Conservation (phyloP, 306 rosid species). For the Cucurbita argyrosperma region DNA sequence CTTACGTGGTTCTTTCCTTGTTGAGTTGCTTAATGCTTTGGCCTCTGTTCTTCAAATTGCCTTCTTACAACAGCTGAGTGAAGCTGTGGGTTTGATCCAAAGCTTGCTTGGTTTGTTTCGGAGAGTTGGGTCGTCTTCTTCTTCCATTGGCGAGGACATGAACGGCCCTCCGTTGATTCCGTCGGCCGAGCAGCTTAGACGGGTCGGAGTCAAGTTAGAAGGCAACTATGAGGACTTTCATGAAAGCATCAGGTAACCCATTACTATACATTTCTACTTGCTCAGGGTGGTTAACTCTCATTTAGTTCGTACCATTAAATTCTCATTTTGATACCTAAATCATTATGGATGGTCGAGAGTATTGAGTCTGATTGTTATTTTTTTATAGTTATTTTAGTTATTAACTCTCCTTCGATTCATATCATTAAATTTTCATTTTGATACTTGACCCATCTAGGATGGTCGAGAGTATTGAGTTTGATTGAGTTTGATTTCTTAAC, state of each 20-base stretch:
- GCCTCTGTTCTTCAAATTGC: neutral
- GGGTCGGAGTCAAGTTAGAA: neutral
- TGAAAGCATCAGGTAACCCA: neutral
- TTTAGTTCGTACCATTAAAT: no score
- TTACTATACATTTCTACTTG: no score
- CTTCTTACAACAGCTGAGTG: neutral
- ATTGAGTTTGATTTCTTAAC: no score
- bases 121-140: neutral
- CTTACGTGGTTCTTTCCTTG: neutral
- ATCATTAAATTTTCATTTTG: no score
- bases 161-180: neutral
- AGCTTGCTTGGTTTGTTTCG: neutral
- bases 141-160: neutral
- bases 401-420: no score
- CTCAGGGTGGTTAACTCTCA: neutral
- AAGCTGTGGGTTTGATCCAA: neutral
- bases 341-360: no score
- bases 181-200: neutral
- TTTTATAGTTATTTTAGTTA: no score
- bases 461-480: no score
- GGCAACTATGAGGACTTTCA: neutral
- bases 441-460: no score
- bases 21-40: neutral
- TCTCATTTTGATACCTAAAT: no score
- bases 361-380: no score